A percentile compares a stretch with the other conserved stretches of the same genome.
phyloP scores from a whole-genome alignment of 441 rosid genomes.

The Raphanus hybrid region DNA sequence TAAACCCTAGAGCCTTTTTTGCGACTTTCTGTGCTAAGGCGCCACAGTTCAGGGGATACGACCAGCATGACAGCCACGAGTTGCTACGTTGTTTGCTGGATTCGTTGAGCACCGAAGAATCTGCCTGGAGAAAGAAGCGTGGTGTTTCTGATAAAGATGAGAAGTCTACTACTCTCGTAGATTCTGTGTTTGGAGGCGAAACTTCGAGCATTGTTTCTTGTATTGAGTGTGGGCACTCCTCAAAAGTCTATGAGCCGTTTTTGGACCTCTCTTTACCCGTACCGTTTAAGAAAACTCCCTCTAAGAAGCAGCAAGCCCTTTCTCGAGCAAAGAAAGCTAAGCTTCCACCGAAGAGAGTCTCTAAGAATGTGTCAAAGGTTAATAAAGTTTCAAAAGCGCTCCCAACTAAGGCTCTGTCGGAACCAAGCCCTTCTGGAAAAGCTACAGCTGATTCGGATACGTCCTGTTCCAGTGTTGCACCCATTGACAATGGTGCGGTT shows the following conservation, averaged over 20 bases:
- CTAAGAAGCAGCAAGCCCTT: slow-evolving; percentile 55
- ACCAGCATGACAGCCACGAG: slow-evolving; percentile 97
- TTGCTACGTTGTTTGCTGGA: slow-evolving; percentile 84
- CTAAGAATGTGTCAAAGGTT: slow-evolving; percentile 53
- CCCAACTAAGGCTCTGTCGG: slow-evolving; percentile 44
- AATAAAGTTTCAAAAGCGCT: slow-evolving; percentile 50
- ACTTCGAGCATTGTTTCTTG: slow-evolving; percentile 87
- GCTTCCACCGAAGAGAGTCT: slow-evolving; percentile 63
- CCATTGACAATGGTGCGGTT: slow-evolving; percentile 27
- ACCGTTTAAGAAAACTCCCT: slow-evolving; percentile 77
- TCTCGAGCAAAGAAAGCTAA: slow-evolving; percentile 75
- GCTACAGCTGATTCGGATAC: slow-evolving; percentile 41
- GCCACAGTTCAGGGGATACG: slow-evolving; percentile 89
- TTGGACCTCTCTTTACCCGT: slow-evolving; percentile 90
- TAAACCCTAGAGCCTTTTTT: slow-evolving; percentile 74
- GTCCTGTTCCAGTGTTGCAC: too few relatives aligned
- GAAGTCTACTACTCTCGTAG: slow-evolving; percentile 60
- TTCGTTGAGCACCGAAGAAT: slow-evolving; percentile 77
- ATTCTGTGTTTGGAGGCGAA: slow-evolving; percentile 79
- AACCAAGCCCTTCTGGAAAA: slow-evolving; percentile 45
- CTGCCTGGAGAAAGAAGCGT: slow-evolving; percentile 52
- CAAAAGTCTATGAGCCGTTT: slow-evolving; percentile 86
- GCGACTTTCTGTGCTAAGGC: slow-evolving; percentile 72
- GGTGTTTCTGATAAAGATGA: slow-evolving; percentile 47
- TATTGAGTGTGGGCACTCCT: slow-evolving; percentile 79